Conservation (phyloP, 345 rosid genomes). For the Clausena lansium region DNA sequence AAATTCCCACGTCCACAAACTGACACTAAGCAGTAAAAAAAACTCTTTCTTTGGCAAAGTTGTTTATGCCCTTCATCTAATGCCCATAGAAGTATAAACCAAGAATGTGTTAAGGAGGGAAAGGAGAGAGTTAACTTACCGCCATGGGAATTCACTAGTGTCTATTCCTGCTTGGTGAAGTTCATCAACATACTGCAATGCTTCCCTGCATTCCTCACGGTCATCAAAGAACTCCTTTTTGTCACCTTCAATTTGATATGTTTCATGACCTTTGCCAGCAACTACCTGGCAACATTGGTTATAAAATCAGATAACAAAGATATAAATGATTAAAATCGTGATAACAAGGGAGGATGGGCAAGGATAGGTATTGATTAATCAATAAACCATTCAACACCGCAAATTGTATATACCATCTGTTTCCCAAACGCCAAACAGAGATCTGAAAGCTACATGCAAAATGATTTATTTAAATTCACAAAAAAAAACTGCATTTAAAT, state of each 20-base stretch:
- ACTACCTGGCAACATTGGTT: conserved; percentile 56
- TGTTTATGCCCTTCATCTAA: background rate
- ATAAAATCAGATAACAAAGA: conserved; percentile 9
- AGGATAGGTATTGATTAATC: background rate
- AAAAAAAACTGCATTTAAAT: background rate
- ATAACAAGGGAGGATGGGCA: background rate
- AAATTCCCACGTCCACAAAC: background rate
- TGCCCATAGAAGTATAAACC: background rate
- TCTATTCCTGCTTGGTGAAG: conserved; percentile 98
- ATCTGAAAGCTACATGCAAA: background rate
- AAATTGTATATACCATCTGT: background rate
- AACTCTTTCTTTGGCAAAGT: background rate
- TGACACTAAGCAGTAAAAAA: background rate
- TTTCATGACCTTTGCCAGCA: conserved; percentile 94
- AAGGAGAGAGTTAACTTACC: conserved; percentile 47
- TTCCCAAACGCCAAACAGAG: background rate
- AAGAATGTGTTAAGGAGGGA: background rate
- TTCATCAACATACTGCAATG: conserved; percentile 90
- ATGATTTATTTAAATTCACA: background rate
- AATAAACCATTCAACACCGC: background rate
- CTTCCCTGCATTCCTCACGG: conserved; percentile 87
- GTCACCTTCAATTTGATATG: conserved; percentile 78
- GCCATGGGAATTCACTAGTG: conserved; percentile 97
- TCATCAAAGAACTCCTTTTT: conserved; percentile 85
- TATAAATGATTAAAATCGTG: background rate